Conservation (phyloP, 257 asterid species). For the Gynochthodes officinalis region DNA sequence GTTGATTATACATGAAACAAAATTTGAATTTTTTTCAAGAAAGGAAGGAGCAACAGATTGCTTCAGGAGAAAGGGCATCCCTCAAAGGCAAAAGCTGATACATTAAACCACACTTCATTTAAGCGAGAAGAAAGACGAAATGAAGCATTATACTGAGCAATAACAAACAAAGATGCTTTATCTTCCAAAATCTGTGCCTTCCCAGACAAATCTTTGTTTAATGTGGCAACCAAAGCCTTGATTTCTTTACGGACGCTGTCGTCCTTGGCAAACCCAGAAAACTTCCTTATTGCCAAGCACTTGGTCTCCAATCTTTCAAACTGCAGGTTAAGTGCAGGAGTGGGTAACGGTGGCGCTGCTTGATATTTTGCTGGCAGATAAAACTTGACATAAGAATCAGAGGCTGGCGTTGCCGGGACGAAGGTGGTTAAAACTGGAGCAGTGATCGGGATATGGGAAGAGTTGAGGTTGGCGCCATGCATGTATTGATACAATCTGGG, state of each 20-base stretch:
- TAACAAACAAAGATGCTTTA: not conserved
- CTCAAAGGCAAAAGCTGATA: conserved; percentile 3
- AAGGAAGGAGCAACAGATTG: not conserved
- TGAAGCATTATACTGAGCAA: conserved; percentile 21
- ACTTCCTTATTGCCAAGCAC: conserved; percentile 20
- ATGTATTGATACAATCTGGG: conserved; percentile 23
- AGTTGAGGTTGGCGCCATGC: conserved; percentile 19
- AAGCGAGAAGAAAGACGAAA: conserved; percentile 14
- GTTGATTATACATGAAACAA: not conserved
- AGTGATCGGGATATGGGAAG: conserved; percentile 9
- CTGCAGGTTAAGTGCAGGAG: conserved; percentile 6
- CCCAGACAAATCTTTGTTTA: not conserved
- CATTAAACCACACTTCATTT: conserved; percentile 23
- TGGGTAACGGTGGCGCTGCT: conserved; percentile 15
- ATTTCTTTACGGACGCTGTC: conserved; percentile 10
- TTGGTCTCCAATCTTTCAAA: conserved; percentile 12
- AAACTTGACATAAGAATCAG: conserved; percentile 19
- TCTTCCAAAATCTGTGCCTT: not conserved
- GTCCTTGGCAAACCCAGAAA: conserved; percentile 20
- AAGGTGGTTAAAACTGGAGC: conserved; percentile 20
- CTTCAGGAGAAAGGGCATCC: conserved; percentile 10
- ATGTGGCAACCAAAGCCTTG: not conserved
- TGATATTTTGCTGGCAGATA: conserved; percentile 15
- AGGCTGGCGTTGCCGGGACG: not conserved
- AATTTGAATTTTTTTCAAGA: not conserved